Percentiles rank a stretch among this genome's conserved stretches.
Evolutionary conservation across 441 rosid species (phyloP).

Genomic region (Bocquillonia castaneifolia): DNA sequence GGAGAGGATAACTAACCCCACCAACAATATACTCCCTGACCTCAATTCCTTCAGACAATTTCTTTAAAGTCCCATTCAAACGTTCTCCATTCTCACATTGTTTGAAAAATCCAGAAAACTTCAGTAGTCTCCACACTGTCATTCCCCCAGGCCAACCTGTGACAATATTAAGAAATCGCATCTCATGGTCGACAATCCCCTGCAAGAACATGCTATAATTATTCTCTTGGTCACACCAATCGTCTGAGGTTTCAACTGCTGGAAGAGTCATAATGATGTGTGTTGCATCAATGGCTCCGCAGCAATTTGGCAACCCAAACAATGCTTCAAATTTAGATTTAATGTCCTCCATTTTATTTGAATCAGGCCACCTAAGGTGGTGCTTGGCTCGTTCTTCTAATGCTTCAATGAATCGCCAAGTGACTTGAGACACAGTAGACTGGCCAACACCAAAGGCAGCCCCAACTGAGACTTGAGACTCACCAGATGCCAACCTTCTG

Average conservation of each 20-base stretch:
- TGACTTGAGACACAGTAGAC: conserved; percentile 93
- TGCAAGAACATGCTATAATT: conserved; percentile 87
- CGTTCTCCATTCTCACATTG: conserved; percentile 60
- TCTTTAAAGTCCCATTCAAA: conserved; percentile 50
- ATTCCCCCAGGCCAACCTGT: conserved; percentile 96
- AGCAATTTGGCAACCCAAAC: conserved; percentile 77
- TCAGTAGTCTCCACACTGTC: conserved; percentile 63
- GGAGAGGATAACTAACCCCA: conserved; percentile 64
- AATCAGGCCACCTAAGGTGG: conserved; percentile 83
- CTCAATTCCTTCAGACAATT: conserved; percentile 34
- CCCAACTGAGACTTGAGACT: conserved; percentile 95
- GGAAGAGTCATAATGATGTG: conserved; percentile 90
- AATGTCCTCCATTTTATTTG: conserved; percentile 52
- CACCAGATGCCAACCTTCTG: conserved; percentile 86
- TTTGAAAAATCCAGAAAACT: conserved; percentile 72
- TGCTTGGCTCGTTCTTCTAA: conserved; percentile 82
- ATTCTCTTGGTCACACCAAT: conserved; percentile 88
- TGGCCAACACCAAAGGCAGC: conserved; percentile 89
- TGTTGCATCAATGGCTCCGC: conserved; percentile 82
- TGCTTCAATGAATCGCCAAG: conserved; percentile 95
- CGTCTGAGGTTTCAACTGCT: conserved; percentile 87
- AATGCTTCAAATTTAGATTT: conserved; percentile 56
- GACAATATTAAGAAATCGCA: conserved; percentile 82
- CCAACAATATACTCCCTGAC: conserved; percentile 73
- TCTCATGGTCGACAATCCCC: conserved; percentile 77